phyloP scores from a whole-genome alignment of 202 grass and related monocot genomes.

The Panicum virgatum region DNA sequence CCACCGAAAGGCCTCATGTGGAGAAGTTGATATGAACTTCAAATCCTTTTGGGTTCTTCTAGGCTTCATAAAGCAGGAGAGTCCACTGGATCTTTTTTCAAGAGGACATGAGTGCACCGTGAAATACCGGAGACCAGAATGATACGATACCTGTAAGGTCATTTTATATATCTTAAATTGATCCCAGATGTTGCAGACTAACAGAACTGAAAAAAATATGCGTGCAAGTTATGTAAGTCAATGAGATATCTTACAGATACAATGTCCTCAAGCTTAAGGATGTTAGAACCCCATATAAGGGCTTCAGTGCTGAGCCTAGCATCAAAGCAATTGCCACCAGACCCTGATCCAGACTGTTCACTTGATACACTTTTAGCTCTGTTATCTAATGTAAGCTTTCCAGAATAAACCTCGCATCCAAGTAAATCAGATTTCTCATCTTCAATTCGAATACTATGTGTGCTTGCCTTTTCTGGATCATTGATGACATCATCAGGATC shows the following conservation, averaged over 20 bases:
- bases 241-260: constrained; percentile 66
- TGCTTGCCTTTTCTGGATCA: constrained; percentile 53
- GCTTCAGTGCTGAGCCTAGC: constrained; percentile 82
- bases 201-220: constrained; percentile 21
- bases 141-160: constrained; percentile 67
- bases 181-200: constrained; percentile 11
- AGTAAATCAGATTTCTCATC: constrained; percentile 87
- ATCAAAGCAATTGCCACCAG: constrained; percentile 48
- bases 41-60: constrained; percentile 66
- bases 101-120: constrained; percentile 69
- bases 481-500: constrained; percentile 45
- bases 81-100: constrained; percentile 60
- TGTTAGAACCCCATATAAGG: constrained; percentile 64
- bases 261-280: constrained; percentile 71
- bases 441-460: constrained; percentile 53
- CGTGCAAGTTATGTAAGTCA: constrained; percentile 27
- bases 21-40: constrained; percentile 64
- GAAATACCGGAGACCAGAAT: constrained; percentile 65
- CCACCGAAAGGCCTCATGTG: constrained; percentile 67
- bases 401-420: constrained; percentile 65
- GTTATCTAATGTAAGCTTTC: constrained; percentile 73
- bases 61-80: constrained; percentile 73
- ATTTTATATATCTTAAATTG: constrained; percentile 28
- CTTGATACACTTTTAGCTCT: constrained; percentile 49
- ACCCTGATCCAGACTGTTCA: constrained; percentile 56